Base-by-base conservation (phyloP, 805 yeast species). In the Metschnikowia rubicola region DNA sequence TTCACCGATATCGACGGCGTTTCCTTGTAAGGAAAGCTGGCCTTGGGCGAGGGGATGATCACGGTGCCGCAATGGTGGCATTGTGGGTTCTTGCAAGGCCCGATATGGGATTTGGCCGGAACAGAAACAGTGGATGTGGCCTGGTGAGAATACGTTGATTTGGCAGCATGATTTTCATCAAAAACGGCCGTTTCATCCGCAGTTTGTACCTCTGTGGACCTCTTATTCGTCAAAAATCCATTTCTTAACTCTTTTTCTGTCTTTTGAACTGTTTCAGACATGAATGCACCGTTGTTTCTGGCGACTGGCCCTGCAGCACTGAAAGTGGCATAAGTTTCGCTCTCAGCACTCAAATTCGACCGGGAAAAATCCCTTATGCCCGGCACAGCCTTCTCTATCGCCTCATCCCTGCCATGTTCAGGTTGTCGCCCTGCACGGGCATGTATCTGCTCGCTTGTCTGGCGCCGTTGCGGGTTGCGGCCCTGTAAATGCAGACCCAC, bases 41-140 rank as follows among this genome's bases (percentile, higher is more conserved):
- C 81, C 26, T 72, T 74, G 2, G 94, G 95, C 0, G 88, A 75
- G 0, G 95, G 94, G n/a, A 85, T 84, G 8, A 86, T 84, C 33
- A 85, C 87, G 3, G 77, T 67, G 0, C 91, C 90, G 65, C 94
- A 86, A 48, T 78, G 79, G 3, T 60, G 66, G 60, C 92, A 86
- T 55, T 70, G 74, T 4, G 77, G 78, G 50, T 73, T 73, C 29
- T 52, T 60, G 50, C 77, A 71, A 17, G 58, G 51, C 11, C 66
- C 70, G 6, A 54, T 43, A 50, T 74, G 79, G 13, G 62, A 56
- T 40, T 59, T 67, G 0, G 80, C 80, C 1, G 81, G 81, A 1
- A 77, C 72, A 4, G 61, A 59, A 31, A 60, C 64, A 3, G 21
- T 37, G 10, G 46, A 15, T 3, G 17, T 29, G 3, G 12, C 3